phyloP scores from a whole-genome alignment of 495 filamentous ascomycete species.

The Clavariopsis aquatica region DNA sequence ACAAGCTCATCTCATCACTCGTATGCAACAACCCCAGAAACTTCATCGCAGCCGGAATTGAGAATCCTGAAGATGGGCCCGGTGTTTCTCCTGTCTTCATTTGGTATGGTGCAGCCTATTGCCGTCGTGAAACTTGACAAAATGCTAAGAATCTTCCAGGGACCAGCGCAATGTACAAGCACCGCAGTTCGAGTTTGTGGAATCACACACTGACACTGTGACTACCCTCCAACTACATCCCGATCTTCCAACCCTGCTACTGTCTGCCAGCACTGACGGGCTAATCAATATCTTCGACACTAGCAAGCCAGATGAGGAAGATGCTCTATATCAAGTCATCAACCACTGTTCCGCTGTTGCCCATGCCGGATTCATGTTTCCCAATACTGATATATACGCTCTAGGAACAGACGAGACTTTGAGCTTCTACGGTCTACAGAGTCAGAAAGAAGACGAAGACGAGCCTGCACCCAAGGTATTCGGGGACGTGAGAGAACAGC shows the following conservation, averaged over 20 bases:
- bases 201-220: conserved; percentile 90
- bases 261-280: conserved; percentile 91
- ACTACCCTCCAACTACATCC: conserved; percentile 75
- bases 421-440: conserved; percentile 70
- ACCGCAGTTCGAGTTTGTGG: conserved; percentile 66
- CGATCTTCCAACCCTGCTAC: conserved; percentile 59
- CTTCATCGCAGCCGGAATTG: conserved; percentile 73
- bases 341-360: conserved; percentile 85
- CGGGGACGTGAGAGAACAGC: conserved; percentile 70
- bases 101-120: conserved; percentile 58
- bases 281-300: conserved; percentile 84
- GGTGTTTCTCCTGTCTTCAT: conserved; percentile 71
- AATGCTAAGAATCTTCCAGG: conserved; percentile 48
- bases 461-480: conserved; percentile 60
- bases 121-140: neutral
- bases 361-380: conserved; percentile 72
- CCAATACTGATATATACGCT: conserved; percentile 53
- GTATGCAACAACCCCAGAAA: conserved; percentile 60
- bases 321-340: conserved; percentile 79
- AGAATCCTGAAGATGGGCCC: conserved; percentile 60
- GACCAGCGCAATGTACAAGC: conserved; percentile 62
- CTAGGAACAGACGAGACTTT: conserved; percentile 72
- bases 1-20: conserved; percentile 63
- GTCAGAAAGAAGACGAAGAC: conserved; percentile 56
- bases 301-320: conserved; percentile 65